phyloP scores from a whole-genome alignment of 306 rosid species.

The Astragalus glycyphyllos region DNA sequence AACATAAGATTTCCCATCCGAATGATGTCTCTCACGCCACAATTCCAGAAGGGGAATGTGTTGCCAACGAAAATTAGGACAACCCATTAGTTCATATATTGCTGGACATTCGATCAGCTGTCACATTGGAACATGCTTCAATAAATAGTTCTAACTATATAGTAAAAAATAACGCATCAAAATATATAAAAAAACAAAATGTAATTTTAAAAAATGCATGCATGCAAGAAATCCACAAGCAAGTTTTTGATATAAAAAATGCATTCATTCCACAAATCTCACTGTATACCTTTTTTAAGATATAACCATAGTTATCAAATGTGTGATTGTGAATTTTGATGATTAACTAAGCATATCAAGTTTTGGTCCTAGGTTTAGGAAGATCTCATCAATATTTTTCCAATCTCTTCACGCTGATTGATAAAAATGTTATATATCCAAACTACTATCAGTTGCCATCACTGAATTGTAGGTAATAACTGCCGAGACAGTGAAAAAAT shows the following conservation, averaged over 20 bases:
- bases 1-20: slow-evolving; percentile 60
- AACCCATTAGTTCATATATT: slow-evolving; percentile 80
- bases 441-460: slow-evolving; percentile 1
- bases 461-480: slow-evolving; percentile 4
- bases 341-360: slow-evolving; percentile 19
- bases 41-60: slow-evolving; percentile 72
- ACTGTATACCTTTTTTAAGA: slow-evolving; percentile 7
- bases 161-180: slow-evolving; percentile 34
- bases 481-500: slow-evolving; percentile 2
- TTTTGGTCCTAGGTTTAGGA: neutral
- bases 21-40: slow-evolving; percentile 70
- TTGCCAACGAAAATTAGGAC: slow-evolving; percentile 73
- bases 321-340: slow-evolving; percentile 24
- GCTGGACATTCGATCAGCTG: slow-evolving; percentile 98
- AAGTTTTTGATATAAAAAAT: slow-evolving; percentile 26
- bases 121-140: slow-evolving; percentile 46
- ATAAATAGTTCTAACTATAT: slow-evolving; percentile 39
- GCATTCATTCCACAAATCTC: slow-evolving; percentile 2
- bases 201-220: slow-evolving; percentile 22
- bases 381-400: slow-evolving; percentile 21
- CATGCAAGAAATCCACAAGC: slow-evolving; percentile 9
- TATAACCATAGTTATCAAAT: slow-evolving; percentile 24
- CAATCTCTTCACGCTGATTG: slow-evolving; percentile 8
- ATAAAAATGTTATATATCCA: neutral
- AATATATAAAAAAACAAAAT: neutral